These are phyloP conservation scores for Byssoonygena ceratinophila DNA, from an alignment of 2,329 filamentous ascomycete genomes.

Conservation along the genomic window DNA sequence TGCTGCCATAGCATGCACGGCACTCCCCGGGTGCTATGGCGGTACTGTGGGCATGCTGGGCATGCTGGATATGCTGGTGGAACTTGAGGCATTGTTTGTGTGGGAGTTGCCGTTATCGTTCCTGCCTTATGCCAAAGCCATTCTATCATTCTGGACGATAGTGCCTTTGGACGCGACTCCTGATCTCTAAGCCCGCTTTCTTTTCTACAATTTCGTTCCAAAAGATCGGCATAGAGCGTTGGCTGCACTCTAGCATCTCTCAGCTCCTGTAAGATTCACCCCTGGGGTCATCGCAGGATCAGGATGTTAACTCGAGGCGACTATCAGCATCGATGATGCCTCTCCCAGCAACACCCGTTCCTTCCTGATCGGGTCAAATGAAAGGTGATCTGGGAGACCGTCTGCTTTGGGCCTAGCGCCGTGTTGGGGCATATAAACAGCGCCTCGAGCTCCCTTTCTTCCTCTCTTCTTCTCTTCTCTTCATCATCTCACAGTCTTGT, in stretches of 20 bases:
- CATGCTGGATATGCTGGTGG: too few relatives aligned
- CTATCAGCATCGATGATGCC: not conserved
- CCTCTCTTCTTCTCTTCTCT: conserved; percentile 10
- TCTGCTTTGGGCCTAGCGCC: conserved; percentile 4
- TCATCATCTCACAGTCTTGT: not conserved
- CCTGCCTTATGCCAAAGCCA: not conserved
- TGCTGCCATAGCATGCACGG: not conserved
- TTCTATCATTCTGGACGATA: not conserved
- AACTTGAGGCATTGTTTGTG: not conserved
- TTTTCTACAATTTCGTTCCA: not conserved
- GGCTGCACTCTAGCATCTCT: not conserved
- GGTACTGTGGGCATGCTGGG: too few relatives aligned
- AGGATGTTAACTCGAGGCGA: not conserved
- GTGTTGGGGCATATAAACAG: conserved; percentile 14
- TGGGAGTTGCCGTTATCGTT: too few relatives aligned
- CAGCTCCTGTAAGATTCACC: not conserved
- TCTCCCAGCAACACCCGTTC: not conserved
- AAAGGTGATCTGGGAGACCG: not conserved
- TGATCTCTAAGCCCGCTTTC: not conserved
- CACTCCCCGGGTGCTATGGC: not conserved
- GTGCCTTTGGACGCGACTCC: not conserved
- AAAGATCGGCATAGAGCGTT: not conserved
- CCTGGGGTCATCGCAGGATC: not conserved
- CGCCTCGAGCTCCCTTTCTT: conserved; percentile 2
- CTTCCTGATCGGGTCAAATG: not conserved